Percentiles rank a stretch among this genome's conserved stretches.
These are phyloP conservation scores for Boletales sp. DNA, from an alignment of 768 basidiomycete species.

Conservation along the genomic window DNA sequence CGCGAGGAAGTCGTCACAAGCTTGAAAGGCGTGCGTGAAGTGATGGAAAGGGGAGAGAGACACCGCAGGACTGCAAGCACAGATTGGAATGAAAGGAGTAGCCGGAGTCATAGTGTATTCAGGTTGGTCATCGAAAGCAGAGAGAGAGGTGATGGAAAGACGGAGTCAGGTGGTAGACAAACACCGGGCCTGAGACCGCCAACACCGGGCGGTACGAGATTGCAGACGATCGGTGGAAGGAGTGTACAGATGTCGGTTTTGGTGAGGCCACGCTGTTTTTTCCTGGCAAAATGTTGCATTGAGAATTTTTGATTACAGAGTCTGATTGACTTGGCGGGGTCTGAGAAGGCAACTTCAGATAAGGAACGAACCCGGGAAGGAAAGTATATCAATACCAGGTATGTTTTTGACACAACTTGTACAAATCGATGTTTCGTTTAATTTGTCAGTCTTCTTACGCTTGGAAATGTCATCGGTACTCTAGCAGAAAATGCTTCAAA, in stretches of 20 bases:
- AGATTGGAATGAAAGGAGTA: constrained; percentile 98
- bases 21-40: constrained; percentile 79
- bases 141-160: constrained; percentile 54
- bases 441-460: constrained; percentile 69
- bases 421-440: not conserved
- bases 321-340: constrained; percentile 94
- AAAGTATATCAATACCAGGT: constrained; percentile 94
- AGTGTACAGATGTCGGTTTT: constrained; percentile 76
- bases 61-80: constrained; percentile 89
- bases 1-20: constrained; percentile 94
- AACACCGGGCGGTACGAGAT: constrained; percentile 56
- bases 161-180: constrained; percentile 37
- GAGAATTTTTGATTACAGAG: constrained; percentile 45
- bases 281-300: not conserved
- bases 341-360: constrained; percentile 92
- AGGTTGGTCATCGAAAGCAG: constrained; percentile 88
- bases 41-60: constrained; percentile 81
- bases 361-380: constrained; percentile 96
- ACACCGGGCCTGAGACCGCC: constrained; percentile 53
- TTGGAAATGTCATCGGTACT: constrained; percentile 90
- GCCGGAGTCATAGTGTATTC: constrained; percentile 92
- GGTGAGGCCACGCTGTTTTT: constrained; percentile 35
- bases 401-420: not conserved
- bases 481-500: constrained; percentile 84
- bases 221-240: constrained; percentile 75